phyloP scores from a whole-genome alignment of 495 filamentous ascomycete genomes.

The Tuber umbilicatum region DNA sequence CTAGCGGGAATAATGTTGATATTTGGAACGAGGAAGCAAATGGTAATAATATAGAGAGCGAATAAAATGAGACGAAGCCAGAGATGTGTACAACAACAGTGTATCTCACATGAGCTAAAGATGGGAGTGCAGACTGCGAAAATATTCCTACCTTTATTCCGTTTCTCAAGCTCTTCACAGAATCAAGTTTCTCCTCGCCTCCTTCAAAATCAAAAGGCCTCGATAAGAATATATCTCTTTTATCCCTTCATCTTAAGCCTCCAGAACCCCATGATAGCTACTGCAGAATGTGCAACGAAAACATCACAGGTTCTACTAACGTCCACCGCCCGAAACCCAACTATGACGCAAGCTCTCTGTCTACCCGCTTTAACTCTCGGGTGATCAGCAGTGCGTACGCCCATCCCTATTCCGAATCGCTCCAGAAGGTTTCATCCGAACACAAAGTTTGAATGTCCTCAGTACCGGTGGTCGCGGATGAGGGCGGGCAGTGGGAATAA shows the following conservation, averaged over 20 bases:
- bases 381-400: background rate
- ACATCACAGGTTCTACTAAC: background rate
- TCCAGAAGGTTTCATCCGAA: constrained; percentile 5
- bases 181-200: background rate
- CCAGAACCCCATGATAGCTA: background rate
- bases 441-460: background rate
- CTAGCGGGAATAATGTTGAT: background rate
- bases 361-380: background rate
- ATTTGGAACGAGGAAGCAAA: background rate
- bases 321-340: background rate
- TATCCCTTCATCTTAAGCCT: background rate
- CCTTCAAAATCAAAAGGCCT: background rate
- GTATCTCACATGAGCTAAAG: background rate
- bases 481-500: background rate
- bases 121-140: background rate
- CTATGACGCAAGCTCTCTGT: constrained; percentile 1
- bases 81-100: background rate
- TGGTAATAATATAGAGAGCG: background rate
- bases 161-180: background rate
- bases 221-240: background rate
- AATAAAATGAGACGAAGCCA: background rate
- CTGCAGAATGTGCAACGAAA: background rate
- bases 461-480: background rate
- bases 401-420: background rate
- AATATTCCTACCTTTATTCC: background rate